phyloP scores from a whole-genome alignment of 2,329 filamentous ascomycete species.

The Verticillium tricorpus region DNA sequence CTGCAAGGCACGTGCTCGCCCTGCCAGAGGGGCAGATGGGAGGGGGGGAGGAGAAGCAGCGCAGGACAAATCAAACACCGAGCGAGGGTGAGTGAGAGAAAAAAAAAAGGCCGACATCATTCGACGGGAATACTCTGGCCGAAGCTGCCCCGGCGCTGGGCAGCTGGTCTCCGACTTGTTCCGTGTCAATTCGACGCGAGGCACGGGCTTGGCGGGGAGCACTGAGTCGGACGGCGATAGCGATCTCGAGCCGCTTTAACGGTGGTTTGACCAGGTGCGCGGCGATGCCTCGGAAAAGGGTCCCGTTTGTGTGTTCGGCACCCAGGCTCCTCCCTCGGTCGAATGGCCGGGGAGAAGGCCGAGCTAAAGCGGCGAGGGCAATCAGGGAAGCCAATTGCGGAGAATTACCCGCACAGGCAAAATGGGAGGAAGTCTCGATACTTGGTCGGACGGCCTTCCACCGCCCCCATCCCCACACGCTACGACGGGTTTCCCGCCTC shows the following conservation, averaged over 20 bases:
- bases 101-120: not conserved
- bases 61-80: not conserved
- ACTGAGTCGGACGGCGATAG: not conserved
- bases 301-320: not conserved
- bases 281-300: not conserved
- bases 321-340: not conserved
- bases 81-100: not conserved
- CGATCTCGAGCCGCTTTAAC: not conserved
- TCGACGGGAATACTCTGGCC: not conserved
- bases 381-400: not conserved
- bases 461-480: not conserved
- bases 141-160: not conserved
- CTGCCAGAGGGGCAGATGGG: not conserved
- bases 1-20: not conserved
- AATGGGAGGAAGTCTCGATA: slow-evolving; percentile 2
- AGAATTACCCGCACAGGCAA: slow-evolving; percentile 5
- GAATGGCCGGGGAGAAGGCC: not conserved
- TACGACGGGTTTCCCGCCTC: not conserved
- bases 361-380: not conserved
- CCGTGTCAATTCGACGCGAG: slow-evolving; percentile 1
- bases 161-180: not conserved
- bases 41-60: not conserved
- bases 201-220: not conserved
- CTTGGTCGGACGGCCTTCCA: not conserved
- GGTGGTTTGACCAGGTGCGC: not conserved